Percentiles rank a stretch among this genome's conserved stretches.
Evolutionary conservation across 306 rosid species (phyloP).

Genomic region (Lotus japonicus): DNA sequence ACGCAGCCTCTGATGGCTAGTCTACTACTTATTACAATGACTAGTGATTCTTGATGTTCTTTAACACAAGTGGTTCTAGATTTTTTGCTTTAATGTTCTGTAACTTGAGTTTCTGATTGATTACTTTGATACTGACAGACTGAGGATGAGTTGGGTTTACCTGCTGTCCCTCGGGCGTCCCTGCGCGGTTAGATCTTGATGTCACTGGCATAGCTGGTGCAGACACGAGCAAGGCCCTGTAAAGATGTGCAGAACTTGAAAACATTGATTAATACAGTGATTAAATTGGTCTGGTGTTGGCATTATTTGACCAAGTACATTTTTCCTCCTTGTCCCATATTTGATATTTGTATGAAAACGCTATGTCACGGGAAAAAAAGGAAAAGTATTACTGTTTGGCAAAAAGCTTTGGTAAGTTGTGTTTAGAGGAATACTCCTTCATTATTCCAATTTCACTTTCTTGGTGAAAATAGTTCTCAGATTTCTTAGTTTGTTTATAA

Average conservation of each 20-base stretch:
- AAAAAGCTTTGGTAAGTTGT: background rate
- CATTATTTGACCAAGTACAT: conserved; percentile 10
- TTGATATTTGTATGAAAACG: conserved; percentile 10
- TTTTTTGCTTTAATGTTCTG: background rate
- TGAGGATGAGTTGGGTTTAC: conserved; percentile 84
- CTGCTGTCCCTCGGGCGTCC: conserved; percentile 85
- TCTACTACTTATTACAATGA: background rate
- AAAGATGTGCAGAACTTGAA: conserved; percentile 53
- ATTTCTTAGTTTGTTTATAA: background rate
- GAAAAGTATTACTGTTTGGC: background rate
- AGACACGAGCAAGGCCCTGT: conserved; percentile 32
- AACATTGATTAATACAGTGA: conserved; percentile 19
- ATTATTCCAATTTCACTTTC: background rate
- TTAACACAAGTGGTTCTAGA: background rate
- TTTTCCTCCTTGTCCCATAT: background rate
- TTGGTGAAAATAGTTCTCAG: background rate
- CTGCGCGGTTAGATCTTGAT: conserved; percentile 48
- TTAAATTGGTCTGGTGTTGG: conserved; percentile 19
- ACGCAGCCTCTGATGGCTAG: background rate
- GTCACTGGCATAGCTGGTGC: conserved; percentile 1
- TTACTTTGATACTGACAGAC: conserved; percentile 40
- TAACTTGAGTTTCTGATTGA: conserved; percentile 6
- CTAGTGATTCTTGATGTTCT: background rate
- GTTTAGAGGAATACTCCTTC: background rate
- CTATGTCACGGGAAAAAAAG: background rate